Percentiles rank a stretch among this genome's conserved stretches.
Conservation (phyloP, 345 rosid genomes). For the Arabis alpina region DNA sequence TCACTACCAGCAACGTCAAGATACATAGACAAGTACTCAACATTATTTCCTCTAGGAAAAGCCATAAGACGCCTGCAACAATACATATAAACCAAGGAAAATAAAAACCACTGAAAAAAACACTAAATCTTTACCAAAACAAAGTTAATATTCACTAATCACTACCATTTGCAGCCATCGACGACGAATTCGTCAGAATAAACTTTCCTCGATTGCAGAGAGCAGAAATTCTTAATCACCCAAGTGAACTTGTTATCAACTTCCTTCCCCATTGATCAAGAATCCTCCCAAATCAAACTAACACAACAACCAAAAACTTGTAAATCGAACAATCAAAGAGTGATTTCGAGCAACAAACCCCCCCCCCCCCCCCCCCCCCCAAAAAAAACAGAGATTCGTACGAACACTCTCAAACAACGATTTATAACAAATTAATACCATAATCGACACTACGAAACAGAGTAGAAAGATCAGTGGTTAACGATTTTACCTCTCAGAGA, state of each 20-base stretch:
- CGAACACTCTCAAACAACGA: too few relatives aligned
- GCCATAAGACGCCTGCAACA: not conserved
- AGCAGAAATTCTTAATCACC: conserved; percentile 8
- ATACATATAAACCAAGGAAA: not conserved
- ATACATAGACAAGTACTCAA: conserved; percentile 70
- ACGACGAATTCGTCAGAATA: conserved; percentile 1
- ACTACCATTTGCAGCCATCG: conserved; percentile 24
- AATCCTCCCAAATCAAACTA: too few relatives aligned
- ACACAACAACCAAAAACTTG: too few relatives aligned
- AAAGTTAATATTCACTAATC: not conserved
- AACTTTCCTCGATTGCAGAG: not conserved
- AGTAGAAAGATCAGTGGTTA: too few relatives aligned
- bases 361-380: too few relatives aligned
- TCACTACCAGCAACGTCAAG: conserved; percentile 66
- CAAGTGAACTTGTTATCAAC: conserved; percentile 17
- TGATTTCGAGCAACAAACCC: too few relatives aligned
- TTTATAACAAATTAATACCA: too few relatives aligned
- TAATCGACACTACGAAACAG: too few relatives aligned
- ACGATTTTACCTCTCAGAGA: too few relatives aligned
- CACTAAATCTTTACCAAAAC: not conserved
- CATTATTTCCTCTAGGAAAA: conserved; percentile 59
- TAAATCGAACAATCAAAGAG: too few relatives aligned
- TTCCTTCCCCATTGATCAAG: conserved; percentile 8
- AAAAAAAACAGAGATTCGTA: too few relatives aligned
- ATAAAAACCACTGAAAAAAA: not conserved